Evolutionary conservation across 2,329 filamentous ascomycete genomes (phyloP), one percentile per base, ranked within the genome.

Genomic region (Hirsutella minnesotensis): DNA sequence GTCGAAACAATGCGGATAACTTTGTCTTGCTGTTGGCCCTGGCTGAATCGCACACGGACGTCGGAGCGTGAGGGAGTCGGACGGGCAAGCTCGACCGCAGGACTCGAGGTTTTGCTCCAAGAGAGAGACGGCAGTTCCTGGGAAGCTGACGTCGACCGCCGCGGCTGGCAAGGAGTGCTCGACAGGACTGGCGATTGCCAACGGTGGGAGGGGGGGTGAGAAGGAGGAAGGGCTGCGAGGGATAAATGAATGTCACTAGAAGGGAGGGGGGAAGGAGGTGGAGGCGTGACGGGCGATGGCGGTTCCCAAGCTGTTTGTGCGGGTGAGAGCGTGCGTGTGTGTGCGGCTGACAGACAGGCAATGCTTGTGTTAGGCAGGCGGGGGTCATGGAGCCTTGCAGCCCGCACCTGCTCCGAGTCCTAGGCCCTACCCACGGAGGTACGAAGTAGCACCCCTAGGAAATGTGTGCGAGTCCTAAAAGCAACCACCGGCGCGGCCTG

Each of bases 21-120:
- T 42, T 31, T 40, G 43, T 36, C 40, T 36, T 16, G 38, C 30
- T 38, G 46, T 44, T 36, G 42, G 34, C 33, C 44, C 42, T 21
- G 16, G 43, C 43, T 40, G 10, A 16, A 35, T 36, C 31, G 24
- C 24, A 27, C 24, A 27, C 24, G 24, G 24, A 27, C 24, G 24
- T 27, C 24, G 24, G 24, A 12, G 24, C 24, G 21, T 20, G 41
- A 20, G 19, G 13, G 36, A 13, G 30, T 20, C 18, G n/a, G 27
- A n/a, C 15, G 27, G 15, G 19, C 30, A 20, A 36, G 15, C 18
- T 22, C n/a, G 20, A n/a, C 29, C 21, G 15, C n/a, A n/a, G 20
- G 39, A 35, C 33, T 40, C n/a, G 39, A 30, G 24, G 12, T 27
- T 13, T 34, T 38, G 41, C 34, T 42, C 33, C 33, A 22, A 18